phyloP scores from a whole-genome alignment of 2,329 filamentous ascomycete species.

The Pseudocercospora macadamiae region DNA sequence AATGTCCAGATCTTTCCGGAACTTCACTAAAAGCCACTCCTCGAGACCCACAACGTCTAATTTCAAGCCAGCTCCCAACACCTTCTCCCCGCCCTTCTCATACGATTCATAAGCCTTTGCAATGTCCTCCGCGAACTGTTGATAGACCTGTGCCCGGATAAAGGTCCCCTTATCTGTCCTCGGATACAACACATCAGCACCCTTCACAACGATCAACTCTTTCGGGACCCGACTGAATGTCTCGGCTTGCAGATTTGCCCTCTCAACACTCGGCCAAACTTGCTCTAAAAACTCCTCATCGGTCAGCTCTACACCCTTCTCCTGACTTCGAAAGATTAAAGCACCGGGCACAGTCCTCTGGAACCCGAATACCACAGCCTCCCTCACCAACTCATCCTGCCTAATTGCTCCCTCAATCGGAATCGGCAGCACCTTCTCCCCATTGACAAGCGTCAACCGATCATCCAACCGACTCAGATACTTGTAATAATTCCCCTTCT shows the following conservation, averaged over 20 bases:
- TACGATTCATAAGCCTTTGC: constrained; percentile 47
- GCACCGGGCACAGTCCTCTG: constrained; percentile 57
- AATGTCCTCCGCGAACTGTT: constrained; percentile 53
- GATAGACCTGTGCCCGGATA: constrained; percentile 57
- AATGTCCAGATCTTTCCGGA: constrained; percentile 38
- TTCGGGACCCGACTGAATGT: constrained; percentile 57
- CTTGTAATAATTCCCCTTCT: constrained; percentile 49
- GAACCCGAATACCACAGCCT: constrained; percentile 62
- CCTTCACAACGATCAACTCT: constrained; percentile 57
- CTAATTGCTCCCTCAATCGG: constrained; percentile 59
- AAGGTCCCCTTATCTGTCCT: constrained; percentile 61
- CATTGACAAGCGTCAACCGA: constrained; percentile 52
- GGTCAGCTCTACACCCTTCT: constrained; percentile 46
- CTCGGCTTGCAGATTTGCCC: constrained; percentile 54
- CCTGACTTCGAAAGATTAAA: constrained; percentile 54
- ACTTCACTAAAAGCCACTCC: constrained; percentile 32
- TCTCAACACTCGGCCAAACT: constrained; percentile 55
- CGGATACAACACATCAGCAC: constrained; percentile 50
- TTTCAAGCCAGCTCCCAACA: constrained; percentile 21
- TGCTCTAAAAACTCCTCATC: constrained; percentile 52
- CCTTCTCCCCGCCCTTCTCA: constrained; percentile 18
- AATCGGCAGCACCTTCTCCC: constrained; percentile 55
- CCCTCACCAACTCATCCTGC: constrained; percentile 56
- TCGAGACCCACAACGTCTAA: constrained; percentile 40
- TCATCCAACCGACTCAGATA: constrained; percentile 53